Percentiles rank a stretch among this genome's conserved stretches.
phyloP scores from a whole-genome alignment of 1,284 basidiomycete genomes.

The Stereum hirsutum region DNA sequence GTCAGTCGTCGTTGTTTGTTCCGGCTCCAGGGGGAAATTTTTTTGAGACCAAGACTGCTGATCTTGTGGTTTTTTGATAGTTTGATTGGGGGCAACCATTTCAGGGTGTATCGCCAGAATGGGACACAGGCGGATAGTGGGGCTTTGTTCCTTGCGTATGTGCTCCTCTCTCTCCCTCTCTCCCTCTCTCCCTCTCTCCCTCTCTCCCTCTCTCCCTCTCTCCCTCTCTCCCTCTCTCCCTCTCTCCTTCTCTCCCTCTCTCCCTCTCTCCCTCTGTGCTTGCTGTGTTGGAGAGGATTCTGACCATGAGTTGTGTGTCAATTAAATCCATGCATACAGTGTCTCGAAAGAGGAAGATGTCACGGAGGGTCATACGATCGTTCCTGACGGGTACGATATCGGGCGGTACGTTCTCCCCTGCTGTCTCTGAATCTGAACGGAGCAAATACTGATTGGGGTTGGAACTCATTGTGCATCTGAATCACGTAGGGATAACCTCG shows the following conservation, averaged over 20 bases:
- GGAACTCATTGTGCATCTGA: neutral
- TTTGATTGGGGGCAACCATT: constrained; percentile 58
- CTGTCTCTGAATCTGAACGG: neutral
- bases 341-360: constrained; percentile 53
- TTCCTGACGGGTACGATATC: constrained; percentile 45
- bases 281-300: too few relatives aligned
- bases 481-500: constrained; percentile 31
- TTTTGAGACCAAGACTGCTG: too few relatives aligned
- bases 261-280: too few relatives aligned
- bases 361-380: constrained; percentile 37
- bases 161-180: constrained; percentile 2
- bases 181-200: neutral
- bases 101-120: constrained; percentile 70
- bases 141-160: constrained; percentile 64
- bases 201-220: too few relatives aligned
- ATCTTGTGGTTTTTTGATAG: too few relatives aligned
- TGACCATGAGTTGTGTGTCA: too few relatives aligned
- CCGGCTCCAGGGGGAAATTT: too few relatives aligned
- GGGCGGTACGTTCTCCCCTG: constrained; percentile 27
- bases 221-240: too few relatives aligned
- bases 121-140: constrained; percentile 47
- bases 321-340: constrained; percentile 19
- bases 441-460: neutral
- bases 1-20: too few relatives aligned
- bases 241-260: too few relatives aligned